Base-by-base conservation (phyloP, 129 eudicot species). In the Saussurea involucrata region DNA sequence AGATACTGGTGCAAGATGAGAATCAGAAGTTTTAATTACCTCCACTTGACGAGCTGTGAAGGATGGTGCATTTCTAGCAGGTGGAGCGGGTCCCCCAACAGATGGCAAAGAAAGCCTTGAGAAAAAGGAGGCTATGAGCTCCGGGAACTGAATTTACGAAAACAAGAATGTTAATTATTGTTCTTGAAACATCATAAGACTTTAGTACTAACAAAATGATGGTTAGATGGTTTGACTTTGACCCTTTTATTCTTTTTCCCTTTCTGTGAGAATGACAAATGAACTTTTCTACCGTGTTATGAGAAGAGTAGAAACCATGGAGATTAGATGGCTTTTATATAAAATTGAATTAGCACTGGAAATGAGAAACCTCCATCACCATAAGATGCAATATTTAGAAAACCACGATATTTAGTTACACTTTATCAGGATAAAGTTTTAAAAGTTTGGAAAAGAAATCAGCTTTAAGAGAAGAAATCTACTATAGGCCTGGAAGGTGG, bases 91-190 rank as follows among this genome's bases (percentile, higher is more conserved):
- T 44, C 86, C 73, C 74, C 92, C 82, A 22, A 66, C 60, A 2
- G 97, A 94, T 75, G 97, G 98, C 80, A 76, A 87, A 72, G 98
- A 89, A 64, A 94, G 79, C 58, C 97, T 86, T 17, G 96, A 89
- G 83, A 94, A 94, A 81, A 94, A 87, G 20, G 96, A 83, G 13
- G 97, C 90, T 66, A 94, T 82, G 79, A 83, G 77, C 66, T 83
- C 96, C 32, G 98, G 98, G 70, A 91, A 89, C 98, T 94, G 93
- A 75, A 72, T 81, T 74, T 42, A 63, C 17, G 11, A 69, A 67
- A 68, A 11, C 44, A 55, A 32, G 18, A 31, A 72, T 29, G 18
- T 42, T 25, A 18, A 21, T 24, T 22, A 63, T 27, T 29, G 18
- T 74, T 68, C 34, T 32, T 65, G 63, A 36, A 69, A 69, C 53